phyloP scores from a whole-genome alignment of 306 rosid genomes.

The Cyamopsis tetragonoloba region DNA sequence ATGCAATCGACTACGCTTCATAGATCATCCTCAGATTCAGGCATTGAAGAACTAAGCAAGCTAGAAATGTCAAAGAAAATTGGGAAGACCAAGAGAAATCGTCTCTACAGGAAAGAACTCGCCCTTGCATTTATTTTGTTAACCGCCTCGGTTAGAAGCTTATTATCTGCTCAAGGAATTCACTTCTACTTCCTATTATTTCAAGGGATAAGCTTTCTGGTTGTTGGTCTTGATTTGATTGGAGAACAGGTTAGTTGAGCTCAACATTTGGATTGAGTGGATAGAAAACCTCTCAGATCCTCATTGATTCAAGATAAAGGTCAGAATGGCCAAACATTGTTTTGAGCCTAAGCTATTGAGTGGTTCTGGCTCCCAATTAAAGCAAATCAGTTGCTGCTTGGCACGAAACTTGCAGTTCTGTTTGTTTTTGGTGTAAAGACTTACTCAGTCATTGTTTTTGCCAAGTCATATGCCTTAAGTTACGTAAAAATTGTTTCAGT shows the following conservation, averaged over 20 bases:
- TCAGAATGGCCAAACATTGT: conserved; percentile 27
- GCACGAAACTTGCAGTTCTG: conserved; percentile 32
- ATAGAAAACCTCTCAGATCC: conserved; percentile 30
- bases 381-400: conserved; percentile 37
- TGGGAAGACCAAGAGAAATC: conserved; percentile 67
- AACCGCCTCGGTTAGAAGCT: conserved; percentile 83
- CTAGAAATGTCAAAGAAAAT: conserved; percentile 62
- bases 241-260: conserved; percentile 91
- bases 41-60: conserved; percentile 71
- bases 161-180: conserved; percentile 96
- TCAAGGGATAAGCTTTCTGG: conserved; percentile 92
- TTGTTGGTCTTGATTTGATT: conserved; percentile 92
- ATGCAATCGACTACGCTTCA: conserved; percentile 46
- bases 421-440: conserved; percentile 34
- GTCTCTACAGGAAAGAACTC: conserved; percentile 85
- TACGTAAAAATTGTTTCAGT: conserved; percentile 18
- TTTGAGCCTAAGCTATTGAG: conserved; percentile 29
- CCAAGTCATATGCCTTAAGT: conserved; percentile 26
- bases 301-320: conserved; percentile 22
- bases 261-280: conserved; percentile 18
- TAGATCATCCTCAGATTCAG: conserved; percentile 88
- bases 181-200: conserved; percentile 95
- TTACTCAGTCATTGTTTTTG: conserved; percentile 41
- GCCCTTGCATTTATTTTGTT: conserved; percentile 84
- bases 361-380: conserved; percentile 38